Percentiles rank a stretch among this genome's conserved stretches.
Evolutionary conservation across 2,329 filamentous ascomycete species (phyloP).

Genomic region (Phialocephala subalpina): DNA sequence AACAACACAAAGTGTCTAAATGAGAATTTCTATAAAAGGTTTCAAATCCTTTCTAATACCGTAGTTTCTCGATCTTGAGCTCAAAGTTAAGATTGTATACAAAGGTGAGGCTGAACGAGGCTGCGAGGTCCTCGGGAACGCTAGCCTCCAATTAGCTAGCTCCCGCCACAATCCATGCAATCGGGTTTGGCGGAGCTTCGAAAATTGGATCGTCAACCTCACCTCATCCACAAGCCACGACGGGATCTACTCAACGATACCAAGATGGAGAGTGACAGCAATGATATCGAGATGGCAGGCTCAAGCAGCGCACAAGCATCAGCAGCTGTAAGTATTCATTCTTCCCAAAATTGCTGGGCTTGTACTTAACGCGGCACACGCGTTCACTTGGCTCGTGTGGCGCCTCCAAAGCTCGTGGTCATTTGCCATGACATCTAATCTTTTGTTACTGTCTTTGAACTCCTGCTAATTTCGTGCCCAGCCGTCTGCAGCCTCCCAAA

Average conservation of each 20-base stretch:
- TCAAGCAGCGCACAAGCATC: not conserved
- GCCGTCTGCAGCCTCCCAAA: not conserved
- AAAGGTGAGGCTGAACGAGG: not conserved
- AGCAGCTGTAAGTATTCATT: not conserved
- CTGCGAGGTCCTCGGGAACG: not conserved
- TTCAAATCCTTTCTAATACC: too few relatives aligned
- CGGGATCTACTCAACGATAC: not conserved
- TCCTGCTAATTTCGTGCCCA: not conserved
- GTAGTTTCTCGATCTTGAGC: too few relatives aligned
- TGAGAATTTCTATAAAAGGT: too few relatives aligned
- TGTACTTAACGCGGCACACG: not conserved
- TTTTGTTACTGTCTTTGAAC: not conserved
- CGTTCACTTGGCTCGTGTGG: not conserved
- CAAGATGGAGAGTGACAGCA: not conserved
- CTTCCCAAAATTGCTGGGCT: not conserved
- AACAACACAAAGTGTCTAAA: too few relatives aligned
- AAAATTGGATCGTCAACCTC: slow-evolving; percentile 7
- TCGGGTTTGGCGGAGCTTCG: not conserved
- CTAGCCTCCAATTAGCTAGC: not conserved
- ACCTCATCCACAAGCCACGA: slow-evolving; percentile 2
- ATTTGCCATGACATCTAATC: not conserved
- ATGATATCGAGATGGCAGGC: not conserved
- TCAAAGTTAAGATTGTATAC: not conserved
- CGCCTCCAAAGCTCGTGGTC: not conserved
- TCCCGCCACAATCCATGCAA: not conserved